Conservation (phyloP, 2,329 filamentous ascomycete species). For the Aspergillus pseudonomiae region DNA sequence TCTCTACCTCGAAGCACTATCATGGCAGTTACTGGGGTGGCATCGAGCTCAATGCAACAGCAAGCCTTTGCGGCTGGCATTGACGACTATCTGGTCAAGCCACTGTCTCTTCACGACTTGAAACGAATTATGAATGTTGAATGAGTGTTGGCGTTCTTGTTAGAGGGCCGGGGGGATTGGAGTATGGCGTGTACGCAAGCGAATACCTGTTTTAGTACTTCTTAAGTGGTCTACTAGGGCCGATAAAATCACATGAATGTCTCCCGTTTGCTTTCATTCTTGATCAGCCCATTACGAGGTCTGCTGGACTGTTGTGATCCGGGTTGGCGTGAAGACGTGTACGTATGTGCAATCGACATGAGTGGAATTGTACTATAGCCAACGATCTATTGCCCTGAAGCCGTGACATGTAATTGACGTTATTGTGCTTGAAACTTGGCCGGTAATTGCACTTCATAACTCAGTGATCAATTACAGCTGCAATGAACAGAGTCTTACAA, state of each 20-base stretch:
- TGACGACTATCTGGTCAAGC: constrained; percentile 37
- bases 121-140: constrained; percentile 33
- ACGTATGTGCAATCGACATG: too few species aligned
- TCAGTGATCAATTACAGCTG: too few species aligned
- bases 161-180: background rate
- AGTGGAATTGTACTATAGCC: too few species aligned
- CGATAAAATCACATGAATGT: background rate
- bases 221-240: background rate
- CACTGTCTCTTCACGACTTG: constrained; percentile 34
- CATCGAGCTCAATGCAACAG: constrained; percentile 35
- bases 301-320: too few species aligned
- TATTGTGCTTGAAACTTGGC: too few species aligned
- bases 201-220: background rate
- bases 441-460: too few species aligned
- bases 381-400: too few species aligned
- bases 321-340: too few species aligned
- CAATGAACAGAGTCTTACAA: too few species aligned
- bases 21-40: constrained; percentile 37
- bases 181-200: background rate
- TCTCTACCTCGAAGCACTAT: constrained; percentile 26
- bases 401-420: too few species aligned
- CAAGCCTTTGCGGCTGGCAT: constrained; percentile 34
- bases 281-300: too few species aligned
- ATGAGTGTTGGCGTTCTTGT: constrained; percentile 14
- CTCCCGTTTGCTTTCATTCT: background rate